A percentile compares a stretch with the other conserved stretches of the same genome.
phyloP scores from a whole-genome alignment of 148 eudicot genomes.

The Fagopyrum tataricum region DNA sequence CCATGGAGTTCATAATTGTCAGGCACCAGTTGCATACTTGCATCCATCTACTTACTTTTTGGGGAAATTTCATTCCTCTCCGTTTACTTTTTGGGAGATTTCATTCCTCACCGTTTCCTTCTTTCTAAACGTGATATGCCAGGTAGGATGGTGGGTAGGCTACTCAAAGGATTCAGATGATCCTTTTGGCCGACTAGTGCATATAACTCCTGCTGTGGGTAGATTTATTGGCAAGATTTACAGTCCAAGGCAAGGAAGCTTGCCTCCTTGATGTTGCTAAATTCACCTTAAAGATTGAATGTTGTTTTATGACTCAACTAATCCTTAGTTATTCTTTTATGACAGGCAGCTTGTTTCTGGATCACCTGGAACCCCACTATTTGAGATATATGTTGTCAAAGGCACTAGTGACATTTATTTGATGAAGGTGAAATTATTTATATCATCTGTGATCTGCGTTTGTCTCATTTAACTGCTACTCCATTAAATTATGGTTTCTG shows the following conservation, averaged over 20 bases:
- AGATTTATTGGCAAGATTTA: constrained; percentile 82
- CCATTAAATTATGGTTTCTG: not conserved
- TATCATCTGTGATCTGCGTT: not conserved
- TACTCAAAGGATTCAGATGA: constrained; percentile 80
- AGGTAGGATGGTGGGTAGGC: constrained; percentile 99
- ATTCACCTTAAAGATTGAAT: not conserved
- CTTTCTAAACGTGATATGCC: constrained; percentile 11
- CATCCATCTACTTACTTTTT: not conserved
- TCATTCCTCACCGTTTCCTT: not conserved
- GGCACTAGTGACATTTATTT: constrained; percentile 51
- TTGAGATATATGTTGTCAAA: constrained; percentile 85
- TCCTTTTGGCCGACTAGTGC: constrained; percentile 81
- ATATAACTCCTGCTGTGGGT: constrained; percentile 83
- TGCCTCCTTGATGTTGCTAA: not conserved
- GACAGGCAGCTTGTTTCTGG: constrained; percentile 81
- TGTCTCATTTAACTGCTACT: not conserved
- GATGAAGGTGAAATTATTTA: constrained; percentile 64
- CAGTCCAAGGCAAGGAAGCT: constrained; percentile 60
- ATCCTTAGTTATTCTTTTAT: constrained; percentile 6
- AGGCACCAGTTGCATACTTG: not conserved
- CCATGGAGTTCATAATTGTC: not conserved
- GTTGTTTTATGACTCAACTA: not conserved
- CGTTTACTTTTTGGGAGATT: not conserved
- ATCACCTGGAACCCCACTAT: constrained; percentile 84
- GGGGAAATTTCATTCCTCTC: not conserved